Base-by-base conservation (phyloP, 2,329 filamentous ascomycete species). In the Trichoderma citrinoviride region DNA sequence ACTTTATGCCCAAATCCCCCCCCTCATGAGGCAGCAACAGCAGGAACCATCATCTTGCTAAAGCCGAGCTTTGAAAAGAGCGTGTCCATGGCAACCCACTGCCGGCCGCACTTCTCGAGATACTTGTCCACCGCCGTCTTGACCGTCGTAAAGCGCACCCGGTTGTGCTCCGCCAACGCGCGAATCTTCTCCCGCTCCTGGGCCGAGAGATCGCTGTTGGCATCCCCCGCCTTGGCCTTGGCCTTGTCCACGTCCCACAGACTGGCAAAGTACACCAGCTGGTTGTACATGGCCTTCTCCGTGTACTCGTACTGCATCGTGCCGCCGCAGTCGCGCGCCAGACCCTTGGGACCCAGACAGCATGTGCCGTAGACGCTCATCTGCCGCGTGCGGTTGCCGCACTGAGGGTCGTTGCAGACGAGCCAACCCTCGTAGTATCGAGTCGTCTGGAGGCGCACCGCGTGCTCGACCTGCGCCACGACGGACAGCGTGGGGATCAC, bases 401-500 rank as follows among this genome's bases (percentile, higher is more conserved):
- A 99, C 40, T 91, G 88, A 2, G 91, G 81, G 76, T 99, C 95
- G 75, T 97, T 91, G 77, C 95, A 99, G 44, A 92, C 83, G 6
- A 99, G 85, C 89, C 92, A 96, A 66, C 88, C 93, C 73, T 96
- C 91, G 77, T 99, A 98, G 82, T 99, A 99, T 54, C 86, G 86
- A 10, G 90, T 84, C 7, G 92, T 91, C 71, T 93, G 87, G 40
- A 84, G 80, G 54, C 95, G 89, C 69, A 98, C 88, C 66, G 94
- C 90, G 62, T 87, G 84, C 75, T 99, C 95, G 5, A 98, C 82
- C 76, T 99, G 95, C 1, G 93, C 91, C 10, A 96, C 86, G 54
- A 98, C 80, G 8, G 88, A 90, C 12, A 97, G 80, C 5, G 86
- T 90, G 1, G 87, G 77, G 49, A 97, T 85, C 3, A 83, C 73